phyloP scores from a whole-genome alignment of 805 yeast species.

The Wickerhamiella occidentalis region DNA sequence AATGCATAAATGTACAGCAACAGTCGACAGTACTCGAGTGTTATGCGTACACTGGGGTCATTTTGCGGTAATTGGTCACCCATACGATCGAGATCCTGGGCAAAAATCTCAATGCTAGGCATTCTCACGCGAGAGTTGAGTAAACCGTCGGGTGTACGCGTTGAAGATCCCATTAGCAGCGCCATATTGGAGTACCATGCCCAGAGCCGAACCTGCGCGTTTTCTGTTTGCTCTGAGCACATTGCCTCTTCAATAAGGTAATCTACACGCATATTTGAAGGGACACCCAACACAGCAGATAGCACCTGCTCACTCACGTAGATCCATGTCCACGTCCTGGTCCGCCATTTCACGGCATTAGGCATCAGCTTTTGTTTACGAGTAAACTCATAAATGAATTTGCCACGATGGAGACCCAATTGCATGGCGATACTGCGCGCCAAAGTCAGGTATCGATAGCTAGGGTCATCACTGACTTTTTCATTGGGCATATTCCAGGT shows the following conservation, averaged over 20 bases:
- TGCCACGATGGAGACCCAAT: constrained; percentile 82
- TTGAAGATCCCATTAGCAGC: constrained; percentile 76
- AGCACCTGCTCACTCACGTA: constrained; percentile 83
- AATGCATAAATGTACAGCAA: constrained; percentile 84
- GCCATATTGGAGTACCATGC: constrained; percentile 76
- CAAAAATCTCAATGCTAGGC: constrained; percentile 63
- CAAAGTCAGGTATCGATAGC: constrained; percentile 75
- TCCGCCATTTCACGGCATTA: constrained; percentile 88
- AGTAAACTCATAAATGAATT: constrained; percentile 79
- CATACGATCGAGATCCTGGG: constrained; percentile 63
- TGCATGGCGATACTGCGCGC: constrained; percentile 79
- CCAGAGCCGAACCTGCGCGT: constrained; percentile 54
- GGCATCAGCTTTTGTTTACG: constrained; percentile 80
- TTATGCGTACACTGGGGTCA: constrained; percentile 56
- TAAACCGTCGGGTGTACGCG: constrained; percentile 76
- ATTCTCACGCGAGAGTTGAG: constrained; percentile 75
- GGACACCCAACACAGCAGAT: constrained; percentile 78
- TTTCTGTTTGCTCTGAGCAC: not conserved
- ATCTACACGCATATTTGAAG: constrained; percentile 76
- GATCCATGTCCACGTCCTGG: constrained; percentile 82
- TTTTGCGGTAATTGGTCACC: constrained; percentile 55
- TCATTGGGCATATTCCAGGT: constrained; percentile 91
- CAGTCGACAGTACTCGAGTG: constrained; percentile 62
- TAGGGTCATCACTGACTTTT: constrained; percentile 82
- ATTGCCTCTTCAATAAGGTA: constrained; percentile 70